These are phyloP conservation scores for Kluyveromyces lactis DNA, from an alignment of 805 yeast species.

Conservation along the genomic window DNA sequence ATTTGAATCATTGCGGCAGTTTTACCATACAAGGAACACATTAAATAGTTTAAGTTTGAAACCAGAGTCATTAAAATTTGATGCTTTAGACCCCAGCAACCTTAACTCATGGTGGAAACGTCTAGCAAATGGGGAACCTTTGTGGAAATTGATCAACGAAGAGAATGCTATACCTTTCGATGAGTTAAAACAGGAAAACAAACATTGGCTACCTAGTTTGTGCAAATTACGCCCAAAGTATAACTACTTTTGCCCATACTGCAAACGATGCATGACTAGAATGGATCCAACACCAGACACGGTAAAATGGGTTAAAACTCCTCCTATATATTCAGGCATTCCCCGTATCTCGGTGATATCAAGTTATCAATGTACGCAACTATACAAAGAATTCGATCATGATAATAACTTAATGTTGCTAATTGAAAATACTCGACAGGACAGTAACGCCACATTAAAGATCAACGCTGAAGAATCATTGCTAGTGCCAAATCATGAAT, in stretches of 20 bases:
- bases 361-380: not conserved
- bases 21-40: slow-evolving; percentile 3
- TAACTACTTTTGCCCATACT: slow-evolving; percentile 3
- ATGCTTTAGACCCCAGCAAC: too few relatives aligned
- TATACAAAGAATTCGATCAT: not conserved
- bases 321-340: not conserved
- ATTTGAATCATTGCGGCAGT: slow-evolving; percentile 2
- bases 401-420: not conserved
- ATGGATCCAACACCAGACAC: not conserved
- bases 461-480: not conserved
- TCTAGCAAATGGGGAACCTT: not conserved
- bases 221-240: not conserved
- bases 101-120: not conserved
- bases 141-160: slow-evolving; percentile 2
- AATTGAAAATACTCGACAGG: not conserved
- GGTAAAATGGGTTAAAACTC: not conserved
- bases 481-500: not conserved
- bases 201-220: not conserved
- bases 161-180: not conserved
- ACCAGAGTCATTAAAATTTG: not conserved
- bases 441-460: not conserved
- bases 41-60: not conserved
- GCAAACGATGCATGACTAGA: not conserved
- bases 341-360: slow-evolving; percentile 1
- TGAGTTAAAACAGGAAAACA: not conserved